Conservation (phyloP, 2,329 filamentous ascomycete genomes). For the Didymella exigua region DNA sequence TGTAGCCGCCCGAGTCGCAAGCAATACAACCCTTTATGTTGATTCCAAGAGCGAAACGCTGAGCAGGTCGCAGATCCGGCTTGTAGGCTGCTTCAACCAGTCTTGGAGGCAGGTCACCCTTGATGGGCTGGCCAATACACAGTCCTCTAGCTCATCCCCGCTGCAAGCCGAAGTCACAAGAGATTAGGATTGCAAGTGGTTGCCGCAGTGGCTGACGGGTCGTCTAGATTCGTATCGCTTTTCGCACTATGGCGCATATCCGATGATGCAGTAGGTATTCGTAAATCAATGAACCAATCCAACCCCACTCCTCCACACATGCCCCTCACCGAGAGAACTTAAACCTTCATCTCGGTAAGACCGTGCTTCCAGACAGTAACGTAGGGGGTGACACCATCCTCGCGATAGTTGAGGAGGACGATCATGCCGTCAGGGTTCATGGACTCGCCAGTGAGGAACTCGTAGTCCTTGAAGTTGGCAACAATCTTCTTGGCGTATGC, state of each 20-base stretch:
- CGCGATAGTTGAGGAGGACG: conserved; percentile 94
- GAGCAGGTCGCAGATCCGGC: background rate
- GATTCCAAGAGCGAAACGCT: background rate
- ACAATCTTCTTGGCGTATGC: conserved; percentile 82
- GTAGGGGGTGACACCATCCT: conserved; percentile 90
- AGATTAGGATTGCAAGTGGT: background rate
- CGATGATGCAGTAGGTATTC: conserved; percentile 48
- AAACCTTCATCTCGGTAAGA: conserved; percentile 88
- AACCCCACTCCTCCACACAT: conserved; percentile 26
- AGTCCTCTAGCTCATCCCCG: background rate
- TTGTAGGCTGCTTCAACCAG: too few species aligned
- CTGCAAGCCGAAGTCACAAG: background rate
- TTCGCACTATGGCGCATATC: conserved; percentile 44
- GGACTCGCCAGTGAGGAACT: conserved; percentile 89
- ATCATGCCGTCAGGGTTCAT: conserved; percentile 96
- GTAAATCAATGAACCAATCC: conserved; percentile 41
- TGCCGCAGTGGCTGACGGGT: conserved; percentile 26
- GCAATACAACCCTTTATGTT: background rate
- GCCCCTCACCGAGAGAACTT: conserved; percentile 45
- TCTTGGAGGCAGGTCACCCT: too few species aligned
- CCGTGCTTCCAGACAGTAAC: conserved; percentile 96
- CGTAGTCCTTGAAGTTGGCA: conserved; percentile 91
- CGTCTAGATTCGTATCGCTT: conserved; percentile 44
- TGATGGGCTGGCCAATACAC: too few species aligned
- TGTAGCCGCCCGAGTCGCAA: conserved; percentile 9